Conservation (phyloP, 129 eudicot genomes). For the Gnaphalium uliginosum region DNA sequence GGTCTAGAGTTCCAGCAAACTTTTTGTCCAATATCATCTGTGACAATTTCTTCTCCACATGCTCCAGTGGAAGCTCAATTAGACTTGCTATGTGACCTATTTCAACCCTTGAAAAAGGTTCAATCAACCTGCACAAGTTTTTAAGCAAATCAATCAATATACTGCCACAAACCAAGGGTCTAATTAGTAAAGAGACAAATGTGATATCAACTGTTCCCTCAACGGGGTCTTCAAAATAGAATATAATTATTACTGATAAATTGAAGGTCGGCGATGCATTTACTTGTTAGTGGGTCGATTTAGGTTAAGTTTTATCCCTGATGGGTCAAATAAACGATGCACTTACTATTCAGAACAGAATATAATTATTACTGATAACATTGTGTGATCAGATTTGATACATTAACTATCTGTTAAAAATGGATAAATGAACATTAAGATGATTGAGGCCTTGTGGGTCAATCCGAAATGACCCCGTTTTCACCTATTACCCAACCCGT, state of each 20-base stretch:
- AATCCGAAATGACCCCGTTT: neutral
- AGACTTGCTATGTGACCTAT: constrained; percentile 69
- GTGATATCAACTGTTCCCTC: neutral
- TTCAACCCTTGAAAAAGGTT: constrained; percentile 82
- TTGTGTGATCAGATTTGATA: neutral
- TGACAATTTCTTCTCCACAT: constrained; percentile 79
- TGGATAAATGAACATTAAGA: neutral
- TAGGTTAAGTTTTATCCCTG: neutral
- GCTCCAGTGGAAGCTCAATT: constrained; percentile 70
- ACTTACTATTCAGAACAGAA: no score
- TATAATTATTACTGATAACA: no score
- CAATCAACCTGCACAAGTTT: constrained; percentile 67
- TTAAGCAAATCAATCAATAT: constrained; percentile 15
- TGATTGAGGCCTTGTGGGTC: neutral
- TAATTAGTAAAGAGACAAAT: no score
- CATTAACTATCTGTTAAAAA: neutral
- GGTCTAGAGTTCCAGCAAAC: constrained; percentile 83
- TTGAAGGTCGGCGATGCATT: neutral
- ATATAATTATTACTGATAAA: neutral
- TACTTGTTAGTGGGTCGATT: neutral
- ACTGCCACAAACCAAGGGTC: neutral
- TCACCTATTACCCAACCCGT: neutral
- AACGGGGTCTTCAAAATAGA: neutral
- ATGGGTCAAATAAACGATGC: neutral
- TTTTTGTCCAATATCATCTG: constrained; percentile 85